Conservation (phyloP, 306 rosid species). For the Medicago lupulina region DNA sequence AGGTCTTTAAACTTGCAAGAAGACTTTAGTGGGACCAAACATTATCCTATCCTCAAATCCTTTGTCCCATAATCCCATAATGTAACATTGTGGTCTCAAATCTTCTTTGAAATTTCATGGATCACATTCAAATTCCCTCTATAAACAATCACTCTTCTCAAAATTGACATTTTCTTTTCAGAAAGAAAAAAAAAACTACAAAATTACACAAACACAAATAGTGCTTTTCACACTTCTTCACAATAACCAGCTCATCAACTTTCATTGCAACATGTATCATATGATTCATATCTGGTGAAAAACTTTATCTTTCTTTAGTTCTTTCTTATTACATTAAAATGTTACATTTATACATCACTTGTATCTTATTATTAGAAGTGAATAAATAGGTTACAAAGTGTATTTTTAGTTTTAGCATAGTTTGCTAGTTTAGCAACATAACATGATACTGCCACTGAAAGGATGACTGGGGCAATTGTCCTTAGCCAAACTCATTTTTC, state of each 20-base stretch:
- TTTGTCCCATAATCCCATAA: conserved; percentile 48
- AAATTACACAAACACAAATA: neutral
- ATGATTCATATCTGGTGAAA: conserved; percentile 42
- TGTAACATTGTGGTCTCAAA: conserved; percentile 48
- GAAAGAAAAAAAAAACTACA: neutral
- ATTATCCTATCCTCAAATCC: conserved; percentile 84
- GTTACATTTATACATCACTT: neutral
- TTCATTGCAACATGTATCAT: conserved; percentile 20
- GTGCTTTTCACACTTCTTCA: conserved; percentile 17
- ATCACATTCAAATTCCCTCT: conserved; percentile 54
- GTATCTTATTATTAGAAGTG: too few relatives aligned
- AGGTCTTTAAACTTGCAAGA: conserved; percentile 35
- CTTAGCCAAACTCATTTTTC: conserved; percentile 62
- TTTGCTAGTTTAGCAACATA: too few relatives aligned
- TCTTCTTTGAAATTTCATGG: conserved; percentile 60
- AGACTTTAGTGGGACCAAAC: conserved; percentile 52
- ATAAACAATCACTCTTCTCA: conserved; percentile 3
- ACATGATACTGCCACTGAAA: conserved; percentile 41
- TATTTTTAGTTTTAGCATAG: conserved; percentile 21
- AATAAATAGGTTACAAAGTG: conserved; percentile 13
- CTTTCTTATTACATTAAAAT: conserved; percentile 31
- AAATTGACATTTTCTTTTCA: neutral
- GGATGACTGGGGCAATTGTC: conserved; percentile 82
- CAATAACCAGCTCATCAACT: neutral
- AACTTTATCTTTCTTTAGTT: conserved; percentile 27